Evolutionary conservation across 768 basidiomycete genomes (phyloP), one percentile per base, ranked within the genome.

Genomic region (Agrocybe chaxingu): DNA sequence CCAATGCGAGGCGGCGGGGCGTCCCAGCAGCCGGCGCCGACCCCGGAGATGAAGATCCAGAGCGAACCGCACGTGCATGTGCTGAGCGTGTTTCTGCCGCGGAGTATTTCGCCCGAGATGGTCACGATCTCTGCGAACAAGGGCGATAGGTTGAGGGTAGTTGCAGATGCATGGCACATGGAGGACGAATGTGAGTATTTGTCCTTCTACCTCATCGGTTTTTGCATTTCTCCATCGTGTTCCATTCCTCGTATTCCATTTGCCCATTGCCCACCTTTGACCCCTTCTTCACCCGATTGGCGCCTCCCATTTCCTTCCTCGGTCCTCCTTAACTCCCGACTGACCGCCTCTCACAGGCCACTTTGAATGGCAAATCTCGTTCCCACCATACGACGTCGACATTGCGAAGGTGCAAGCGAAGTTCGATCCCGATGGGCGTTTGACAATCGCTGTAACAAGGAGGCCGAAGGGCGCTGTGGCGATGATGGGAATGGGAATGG

Each of bases 151-250:
- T 62, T 84, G 47, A 70, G 73, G 48, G 73, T 84, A 11, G 73
- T 82, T 18, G 82, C 82, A 16, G 81, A 84, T 60, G 79, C 79
- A 39, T 84, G 82, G 81, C 76, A 82, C 61, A 71, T 74, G 65
- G 81, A 83, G 60, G 64, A 57, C 44, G 78, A 82, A 52, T 81
- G 82, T 84, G 67, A 71, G 82, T 24, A 5, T 24, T 74, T 9
- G 24, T 31, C 8, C 2, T 29, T 52, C 42, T 42, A 35, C 19
- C 52, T 45, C 31, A 45, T 11, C 19, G n/a, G n/a, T 38, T 29
- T 9, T 38, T 29, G 32, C 35, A 29, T 36, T 35, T 12, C 42
- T 54, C 12, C 49, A 19, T 19, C 40, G 18, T 32, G 48, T 56
- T 43, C 31, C 35, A 11, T 50, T 5, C 33, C 34, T n/a, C 47